Conservation (phyloP, 352 stramenopile genomes). For the Phytophthora brassicae region DNA sequence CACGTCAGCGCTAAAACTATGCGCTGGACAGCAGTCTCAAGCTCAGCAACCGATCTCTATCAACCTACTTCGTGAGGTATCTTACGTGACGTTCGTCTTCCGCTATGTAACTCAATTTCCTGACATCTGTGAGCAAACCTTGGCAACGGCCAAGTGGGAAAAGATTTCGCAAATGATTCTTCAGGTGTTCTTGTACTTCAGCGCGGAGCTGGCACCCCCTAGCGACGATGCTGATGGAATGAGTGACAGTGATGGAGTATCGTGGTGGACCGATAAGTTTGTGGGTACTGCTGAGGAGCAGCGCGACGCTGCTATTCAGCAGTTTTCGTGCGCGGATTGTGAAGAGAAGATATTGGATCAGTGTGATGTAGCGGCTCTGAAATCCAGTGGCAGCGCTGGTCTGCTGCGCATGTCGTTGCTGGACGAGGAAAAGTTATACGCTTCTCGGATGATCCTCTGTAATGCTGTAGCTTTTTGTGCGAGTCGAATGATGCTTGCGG, state of each 20-base stretch:
- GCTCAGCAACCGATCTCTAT: slow-evolving; percentile 43
- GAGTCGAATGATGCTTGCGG: slow-evolving; percentile 67
- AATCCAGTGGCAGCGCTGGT: slow-evolving; percentile 32
- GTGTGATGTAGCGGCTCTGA: slow-evolving; percentile 29
- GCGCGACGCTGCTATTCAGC: slow-evolving; percentile 44
- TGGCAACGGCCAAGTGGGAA: slow-evolving; percentile 67
- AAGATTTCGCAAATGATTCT: slow-evolving; percentile 76
- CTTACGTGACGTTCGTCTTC: slow-evolving; percentile 80
- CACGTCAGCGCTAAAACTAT: slow-evolving; percentile 64
- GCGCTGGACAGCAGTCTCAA: slow-evolving; percentile 21
- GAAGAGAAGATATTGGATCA: slow-evolving; percentile 50
- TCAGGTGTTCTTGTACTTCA: slow-evolving; percentile 68
- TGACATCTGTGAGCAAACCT: slow-evolving; percentile 63
- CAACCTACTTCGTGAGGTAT: slow-evolving; percentile 63
- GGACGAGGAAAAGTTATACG: slow-evolving; percentile 80
- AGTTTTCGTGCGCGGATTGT: slow-evolving; percentile 40
- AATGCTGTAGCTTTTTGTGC: slow-evolving; percentile 75
- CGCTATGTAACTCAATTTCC: slow-evolving; percentile 78
- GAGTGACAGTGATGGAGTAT: slow-evolving; percentile 20
- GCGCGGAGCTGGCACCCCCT: slow-evolving; percentile 50
- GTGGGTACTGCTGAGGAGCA: slow-evolving; percentile 49
- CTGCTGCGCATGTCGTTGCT: slow-evolving; percentile 68
- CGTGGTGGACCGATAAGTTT: slow-evolving; percentile 57
- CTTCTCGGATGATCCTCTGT: slow-evolving; percentile 79
- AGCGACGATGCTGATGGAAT: slow-evolving; percentile 35